These are phyloP conservation scores for Erodium chrysanthum DNA, from an alignment of 441 rosid genomes.

Conservation along the genomic window DNA sequence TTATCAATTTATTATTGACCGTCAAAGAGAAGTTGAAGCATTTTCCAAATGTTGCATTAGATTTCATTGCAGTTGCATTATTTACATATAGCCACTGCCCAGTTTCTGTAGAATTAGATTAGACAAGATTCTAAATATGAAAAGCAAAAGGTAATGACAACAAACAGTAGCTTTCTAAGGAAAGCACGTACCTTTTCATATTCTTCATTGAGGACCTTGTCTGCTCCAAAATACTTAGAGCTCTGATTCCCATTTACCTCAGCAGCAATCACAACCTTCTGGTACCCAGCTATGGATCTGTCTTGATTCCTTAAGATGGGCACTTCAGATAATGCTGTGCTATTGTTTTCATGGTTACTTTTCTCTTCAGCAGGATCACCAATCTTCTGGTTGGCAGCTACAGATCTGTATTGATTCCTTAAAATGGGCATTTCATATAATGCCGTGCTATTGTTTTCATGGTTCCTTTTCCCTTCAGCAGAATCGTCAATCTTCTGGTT, in stretches of 20 bases:
- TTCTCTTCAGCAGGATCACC: conserved; percentile 23
- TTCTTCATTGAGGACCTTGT: conserved; percentile 26
- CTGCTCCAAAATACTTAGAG: conserved; percentile 26
- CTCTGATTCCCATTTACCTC: conserved; percentile 23
- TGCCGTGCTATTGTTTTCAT: conserved; percentile 37
- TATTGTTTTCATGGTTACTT: conserved; percentile 60
- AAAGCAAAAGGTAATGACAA: background rate
- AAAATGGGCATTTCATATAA: conserved; percentile 72
- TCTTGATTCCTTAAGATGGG: conserved; percentile 63
- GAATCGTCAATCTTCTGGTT: conserved; percentile 27
- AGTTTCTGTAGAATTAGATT: background rate
- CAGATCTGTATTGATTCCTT: conserved; percentile 37
- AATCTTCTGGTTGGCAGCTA: background rate
- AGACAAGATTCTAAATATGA: background rate
- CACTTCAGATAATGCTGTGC: conserved; percentile 49
- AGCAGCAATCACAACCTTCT: too few species aligned
- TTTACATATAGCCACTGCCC: background rate
- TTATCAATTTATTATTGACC: background rate
- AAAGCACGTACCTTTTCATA: conserved; percentile 38
- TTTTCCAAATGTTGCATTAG: background rate
- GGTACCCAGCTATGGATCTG: background rate
- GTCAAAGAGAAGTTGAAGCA: background rate
- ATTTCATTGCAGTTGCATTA: background rate
- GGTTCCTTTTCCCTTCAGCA: conserved; percentile 49
- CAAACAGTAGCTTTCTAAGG: conserved; percentile 3